Percentiles rank a stretch among this genome's conserved stretches.
Evolutionary conservation across 179 eudicot species (phyloP).

Genomic region (Camellia oleifera): DNA sequence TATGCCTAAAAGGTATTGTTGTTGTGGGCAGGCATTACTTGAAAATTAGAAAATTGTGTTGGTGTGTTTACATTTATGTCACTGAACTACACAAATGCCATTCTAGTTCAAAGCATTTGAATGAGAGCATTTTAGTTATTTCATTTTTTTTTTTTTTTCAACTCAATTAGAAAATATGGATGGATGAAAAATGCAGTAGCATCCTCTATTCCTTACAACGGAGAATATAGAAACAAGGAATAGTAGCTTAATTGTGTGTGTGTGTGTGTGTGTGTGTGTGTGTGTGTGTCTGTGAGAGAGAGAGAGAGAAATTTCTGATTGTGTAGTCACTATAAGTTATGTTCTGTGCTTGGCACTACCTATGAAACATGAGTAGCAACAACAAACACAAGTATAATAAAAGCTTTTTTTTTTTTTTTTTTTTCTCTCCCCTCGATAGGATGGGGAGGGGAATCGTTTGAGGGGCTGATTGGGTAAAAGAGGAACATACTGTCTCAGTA

Average conservation of each 20-base stretch:
- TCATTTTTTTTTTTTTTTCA: background rate
- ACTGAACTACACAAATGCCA: background rate
- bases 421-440: background rate
- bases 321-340: too few species aligned
- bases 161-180: background rate
- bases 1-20: background rate
- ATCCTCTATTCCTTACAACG: too few species aligned
- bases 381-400: too few species aligned
- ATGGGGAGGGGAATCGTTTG: background rate
- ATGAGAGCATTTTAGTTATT: background rate
- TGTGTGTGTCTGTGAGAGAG: too few species aligned
- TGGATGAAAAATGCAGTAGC: background rate
- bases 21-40: background rate
- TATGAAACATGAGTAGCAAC: too few species aligned
- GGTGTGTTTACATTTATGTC: background rate
- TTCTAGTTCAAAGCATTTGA: background rate
- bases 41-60: background rate
- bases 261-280: too few species aligned
- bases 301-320: too few species aligned
- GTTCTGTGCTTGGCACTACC: too few species aligned
- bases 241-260: background rate
- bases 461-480: background rate
- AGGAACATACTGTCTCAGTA: background rate
- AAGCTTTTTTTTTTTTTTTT: too few species aligned
- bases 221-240: background rate